Evolutionary conservation across 2,329 filamentous ascomycete genomes (phyloP).

Genomic region (Albifimbria verrucaria): DNA sequence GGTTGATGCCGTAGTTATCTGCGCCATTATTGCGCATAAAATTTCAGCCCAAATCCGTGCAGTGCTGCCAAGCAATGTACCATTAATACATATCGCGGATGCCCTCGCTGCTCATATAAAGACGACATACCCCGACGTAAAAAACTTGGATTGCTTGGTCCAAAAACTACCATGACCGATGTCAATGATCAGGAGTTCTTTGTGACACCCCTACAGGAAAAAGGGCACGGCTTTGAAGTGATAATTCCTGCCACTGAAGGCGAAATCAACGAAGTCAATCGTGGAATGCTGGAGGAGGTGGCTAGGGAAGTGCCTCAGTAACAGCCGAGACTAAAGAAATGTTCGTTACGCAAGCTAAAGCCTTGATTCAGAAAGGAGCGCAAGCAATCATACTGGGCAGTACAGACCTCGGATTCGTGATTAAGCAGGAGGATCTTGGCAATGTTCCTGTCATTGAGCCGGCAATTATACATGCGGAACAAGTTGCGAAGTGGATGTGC

Average conservation of each 20-base stretch:
- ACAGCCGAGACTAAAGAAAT: slow-evolving; percentile 6
- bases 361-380: slow-evolving; percentile 4
- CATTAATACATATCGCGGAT: slow-evolving; percentile 6
- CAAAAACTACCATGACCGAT: slow-evolving; percentile 7
- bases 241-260: slow-evolving; percentile 6
- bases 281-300: slow-evolving; percentile 12
- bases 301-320: slow-evolving; percentile 6
- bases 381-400: slow-evolving; percentile 8
- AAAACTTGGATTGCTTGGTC: slow-evolving; percentile 8
- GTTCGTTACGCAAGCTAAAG: slow-evolving; percentile 7
- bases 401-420: slow-evolving; percentile 9
- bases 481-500: slow-evolving; percentile 7
- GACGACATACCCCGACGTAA: slow-evolving; percentile 3
- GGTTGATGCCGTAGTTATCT: slow-evolving; percentile 7
- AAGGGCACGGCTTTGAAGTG: slow-evolving; percentile 1
- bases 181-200: slow-evolving; percentile 3
- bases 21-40: slow-evolving; percentile 10
- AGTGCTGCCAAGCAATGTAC: not conserved
- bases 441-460: slow-evolving; percentile 7
- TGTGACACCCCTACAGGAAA: not conserved
- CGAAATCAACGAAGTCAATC: slow-evolving; percentile 5
- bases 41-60: slow-evolving; percentile 1
- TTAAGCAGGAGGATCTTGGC: slow-evolving; percentile 8
- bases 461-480: slow-evolving; percentile 8
- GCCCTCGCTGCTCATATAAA: slow-evolving; percentile 5